Conservation (phyloP, 116 monocot genomes). For the Posidonia oceanica region DNA sequence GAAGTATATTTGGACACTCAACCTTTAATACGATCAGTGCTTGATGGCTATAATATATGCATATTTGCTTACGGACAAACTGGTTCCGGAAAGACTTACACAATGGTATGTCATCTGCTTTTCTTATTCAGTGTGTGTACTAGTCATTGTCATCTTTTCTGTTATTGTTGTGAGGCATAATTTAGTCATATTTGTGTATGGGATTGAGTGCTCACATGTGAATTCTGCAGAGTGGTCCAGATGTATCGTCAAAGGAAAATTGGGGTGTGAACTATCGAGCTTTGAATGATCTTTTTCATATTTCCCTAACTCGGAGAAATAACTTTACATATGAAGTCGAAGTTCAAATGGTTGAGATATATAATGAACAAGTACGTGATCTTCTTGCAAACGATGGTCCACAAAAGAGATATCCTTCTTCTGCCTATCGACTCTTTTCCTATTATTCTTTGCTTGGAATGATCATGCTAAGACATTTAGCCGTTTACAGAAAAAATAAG, state of each 20-base stretch:
- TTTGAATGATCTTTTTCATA: slow-evolving; percentile 74
- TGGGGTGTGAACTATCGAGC: slow-evolving; percentile 92
- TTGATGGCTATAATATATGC: slow-evolving; percentile 93
- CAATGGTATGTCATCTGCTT: slow-evolving; percentile 44
- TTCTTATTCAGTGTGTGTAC: not conserved
- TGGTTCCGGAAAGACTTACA: slow-evolving; percentile 91
- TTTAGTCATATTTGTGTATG: not conserved
- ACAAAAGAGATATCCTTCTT: slow-evolving; percentile 89
- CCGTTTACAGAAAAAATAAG: not conserved
- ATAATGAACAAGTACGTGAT: slow-evolving; percentile 96
- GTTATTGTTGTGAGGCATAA: not conserved
- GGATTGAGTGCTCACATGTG: not conserved
- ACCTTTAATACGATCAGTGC: slow-evolving; percentile 76
- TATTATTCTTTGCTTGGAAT: not conserved
- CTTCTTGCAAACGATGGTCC: slow-evolving; percentile 53
- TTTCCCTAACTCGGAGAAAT: slow-evolving; percentile 50
- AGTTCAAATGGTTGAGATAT: slow-evolving; percentile 96
- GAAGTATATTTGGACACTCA: slow-evolving; percentile 73
- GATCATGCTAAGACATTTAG: not conserved
- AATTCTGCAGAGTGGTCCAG: slow-evolving; percentile 51
- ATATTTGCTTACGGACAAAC: slow-evolving; percentile 98
- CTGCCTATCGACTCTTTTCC: not conserved
- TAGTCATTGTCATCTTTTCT: not conserved
- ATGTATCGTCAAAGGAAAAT: slow-evolving; percentile 41
- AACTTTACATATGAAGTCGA: slow-evolving; percentile 51